Evolutionary conservation across 2,329 filamentous ascomycete genomes (phyloP).

Genomic region (Pleoardoris graminearum): DNA sequence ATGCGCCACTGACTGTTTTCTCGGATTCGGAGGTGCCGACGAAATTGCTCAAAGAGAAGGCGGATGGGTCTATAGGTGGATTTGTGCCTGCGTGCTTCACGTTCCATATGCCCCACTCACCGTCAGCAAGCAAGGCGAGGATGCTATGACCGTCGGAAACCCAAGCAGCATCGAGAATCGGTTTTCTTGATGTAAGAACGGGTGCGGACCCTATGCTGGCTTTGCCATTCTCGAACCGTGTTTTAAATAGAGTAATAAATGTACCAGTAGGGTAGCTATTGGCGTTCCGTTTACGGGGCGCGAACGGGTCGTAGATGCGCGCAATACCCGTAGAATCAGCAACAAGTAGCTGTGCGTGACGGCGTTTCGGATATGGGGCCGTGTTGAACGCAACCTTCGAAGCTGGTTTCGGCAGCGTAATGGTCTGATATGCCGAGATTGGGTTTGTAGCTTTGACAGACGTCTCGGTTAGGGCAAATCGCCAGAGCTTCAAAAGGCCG

Average conservation of each 20-base stretch:
- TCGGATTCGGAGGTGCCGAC: conserved; percentile 35
- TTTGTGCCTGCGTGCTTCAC: conserved; percentile 43
- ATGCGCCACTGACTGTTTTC: conserved; percentile 19
- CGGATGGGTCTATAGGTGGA: conserved; percentile 31
- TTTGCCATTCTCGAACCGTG: conserved; percentile 39
- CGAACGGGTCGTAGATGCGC: conserved; percentile 61
- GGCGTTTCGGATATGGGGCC: conserved; percentile 55
- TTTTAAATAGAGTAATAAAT: conserved; percentile 39
- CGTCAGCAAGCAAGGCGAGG: conserved; percentile 53
- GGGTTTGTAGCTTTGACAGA: conserved; percentile 43
- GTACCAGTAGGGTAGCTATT: conserved; percentile 23
- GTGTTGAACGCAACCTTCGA: conserved; percentile 59
- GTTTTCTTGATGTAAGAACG: conserved; percentile 48
- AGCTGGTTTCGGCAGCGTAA: conserved; percentile 55
- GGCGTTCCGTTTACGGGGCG: conserved; percentile 33
- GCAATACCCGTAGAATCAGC: conserved; percentile 59
- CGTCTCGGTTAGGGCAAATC: conserved; percentile 44
- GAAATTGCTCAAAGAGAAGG: conserved; percentile 35
- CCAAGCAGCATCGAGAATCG: conserved; percentile 55
- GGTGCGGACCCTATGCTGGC: conserved; percentile 26
- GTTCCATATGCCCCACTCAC: conserved; percentile 60
- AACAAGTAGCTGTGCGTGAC: conserved; percentile 60
- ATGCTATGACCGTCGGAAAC: conserved; percentile 51
- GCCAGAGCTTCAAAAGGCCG: conserved; percentile 48
- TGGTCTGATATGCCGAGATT: conserved; percentile 51